A percentile compares a stretch with the other conserved stretches of the same genome.
Conservation (phyloP, 164 flowering plant genomes). For the Echeveria elegans region DNA sequence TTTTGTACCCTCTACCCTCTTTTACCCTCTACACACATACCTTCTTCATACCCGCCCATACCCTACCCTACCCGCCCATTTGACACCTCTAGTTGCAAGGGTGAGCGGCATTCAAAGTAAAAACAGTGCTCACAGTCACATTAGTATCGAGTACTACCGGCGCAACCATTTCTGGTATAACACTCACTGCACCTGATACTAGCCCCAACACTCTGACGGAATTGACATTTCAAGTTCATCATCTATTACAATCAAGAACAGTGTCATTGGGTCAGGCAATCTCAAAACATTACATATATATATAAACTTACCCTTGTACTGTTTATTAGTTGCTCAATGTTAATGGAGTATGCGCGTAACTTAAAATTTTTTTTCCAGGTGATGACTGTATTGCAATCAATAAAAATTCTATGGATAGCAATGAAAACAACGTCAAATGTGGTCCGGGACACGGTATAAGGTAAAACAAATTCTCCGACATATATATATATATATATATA, state of each 20-base stretch:
- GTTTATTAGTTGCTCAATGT: too few species aligned
- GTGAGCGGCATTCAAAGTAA: neutral
- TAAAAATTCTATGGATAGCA: neutral
- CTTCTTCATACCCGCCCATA: too few species aligned
- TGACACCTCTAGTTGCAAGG: too few species aligned
- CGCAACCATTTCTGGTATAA: neutral
- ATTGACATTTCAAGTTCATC: neutral
- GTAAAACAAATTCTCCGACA: neutral
- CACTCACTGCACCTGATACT: neutral
- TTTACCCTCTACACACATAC: too few species aligned
- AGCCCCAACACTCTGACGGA: neutral
- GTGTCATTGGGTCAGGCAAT: neutral
- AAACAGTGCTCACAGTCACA: neutral
- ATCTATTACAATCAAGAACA: neutral
- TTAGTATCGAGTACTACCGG: neutral
- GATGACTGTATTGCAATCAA: constrained; percentile 8
- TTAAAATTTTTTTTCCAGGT: neutral
- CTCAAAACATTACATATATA: too few species aligned
- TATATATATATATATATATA: too few species aligned
- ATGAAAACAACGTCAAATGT: neutral
- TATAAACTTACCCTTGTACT: too few species aligned
- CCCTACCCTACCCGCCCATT: too few species aligned
- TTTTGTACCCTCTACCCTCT: too few species aligned
- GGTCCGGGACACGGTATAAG: constrained; percentile 4
- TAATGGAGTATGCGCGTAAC: too few species aligned